Evolutionary conservation across 257 asterid species (phyloP).

Genomic region (Solanum etuberosum): DNA sequence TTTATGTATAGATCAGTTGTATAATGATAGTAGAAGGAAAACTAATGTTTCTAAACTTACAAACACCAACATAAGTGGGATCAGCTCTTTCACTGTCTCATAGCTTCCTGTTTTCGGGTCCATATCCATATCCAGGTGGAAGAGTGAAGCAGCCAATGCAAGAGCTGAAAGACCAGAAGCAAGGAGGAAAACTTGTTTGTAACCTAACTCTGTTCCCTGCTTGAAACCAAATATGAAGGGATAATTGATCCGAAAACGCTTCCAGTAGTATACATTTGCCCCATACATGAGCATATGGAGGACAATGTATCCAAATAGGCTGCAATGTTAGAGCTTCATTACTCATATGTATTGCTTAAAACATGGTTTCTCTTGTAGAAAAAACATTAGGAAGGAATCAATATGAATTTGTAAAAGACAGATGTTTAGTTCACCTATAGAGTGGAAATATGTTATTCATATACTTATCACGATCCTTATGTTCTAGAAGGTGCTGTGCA

Average conservation of each 20-base stretch:
- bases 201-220: slow-evolving; percentile 69
- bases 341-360: neutral
- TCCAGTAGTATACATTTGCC: slow-evolving; percentile 58
- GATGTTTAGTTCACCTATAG: slow-evolving; percentile 37
- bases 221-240: slow-evolving; percentile 67
- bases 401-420: neutral
- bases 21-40: neutral
- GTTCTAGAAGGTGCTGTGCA: slow-evolving; percentile 37
- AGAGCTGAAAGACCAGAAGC: slow-evolving; percentile 69
- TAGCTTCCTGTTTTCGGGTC: slow-evolving; percentile 29
- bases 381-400: neutral
- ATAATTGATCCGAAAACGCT: slow-evolving; percentile 55
- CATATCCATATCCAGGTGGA: slow-evolving; percentile 82
- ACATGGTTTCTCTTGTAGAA: neutral
- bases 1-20: neutral
- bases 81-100: slow-evolving; percentile 38
- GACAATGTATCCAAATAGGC: slow-evolving; percentile 54
- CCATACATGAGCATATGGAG: slow-evolving; percentile 72
- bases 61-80: slow-evolving; percentile 44
- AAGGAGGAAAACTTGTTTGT: slow-evolving; percentile 60
- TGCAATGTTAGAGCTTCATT: slow-evolving; percentile 12
- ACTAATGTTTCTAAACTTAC: slow-evolving; percentile 27
- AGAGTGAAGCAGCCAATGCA: slow-evolving; percentile 50
- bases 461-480: slow-evolving; percentile 28
- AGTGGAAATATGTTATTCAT: slow-evolving; percentile 77